Evolutionary conservation across 2,329 filamentous ascomycete species (phyloP).

Genomic region (Lasiodiplodia theobromae): DNA sequence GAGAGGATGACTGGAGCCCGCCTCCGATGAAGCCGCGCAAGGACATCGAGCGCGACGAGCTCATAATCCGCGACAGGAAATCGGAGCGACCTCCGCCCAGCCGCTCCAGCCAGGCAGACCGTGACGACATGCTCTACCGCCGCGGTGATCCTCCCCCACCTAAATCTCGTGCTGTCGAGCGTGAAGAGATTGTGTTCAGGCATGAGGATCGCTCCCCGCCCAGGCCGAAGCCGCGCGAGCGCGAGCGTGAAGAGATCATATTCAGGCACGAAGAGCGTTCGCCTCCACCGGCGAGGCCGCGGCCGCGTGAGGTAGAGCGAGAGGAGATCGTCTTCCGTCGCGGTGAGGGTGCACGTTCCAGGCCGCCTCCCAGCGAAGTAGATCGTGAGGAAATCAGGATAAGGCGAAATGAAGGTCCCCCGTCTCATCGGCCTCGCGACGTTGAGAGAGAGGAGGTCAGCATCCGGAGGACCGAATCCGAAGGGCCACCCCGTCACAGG

Average conservation of each 20-base stretch:
- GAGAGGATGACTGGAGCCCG: slow-evolving; percentile 44
- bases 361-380: slow-evolving; percentile 44
- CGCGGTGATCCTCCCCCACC: slow-evolving; percentile 35
- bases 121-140: slow-evolving; percentile 49
- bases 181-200: slow-evolving; percentile 33
- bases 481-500: slow-evolving; percentile 34
- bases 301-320: slow-evolving; percentile 41
- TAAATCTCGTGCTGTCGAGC: slow-evolving; percentile 38
- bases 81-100: slow-evolving; percentile 36
- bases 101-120: slow-evolving; percentile 36
- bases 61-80: slow-evolving; percentile 38
- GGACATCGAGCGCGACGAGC: slow-evolving; percentile 51
- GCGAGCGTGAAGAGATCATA: slow-evolving; percentile 34
- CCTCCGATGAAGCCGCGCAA: slow-evolving; percentile 41
- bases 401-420: slow-evolving; percentile 46
- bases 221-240: slow-evolving; percentile 40
- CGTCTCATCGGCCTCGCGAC: slow-evolving; percentile 35
- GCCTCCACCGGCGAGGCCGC: slow-evolving; percentile 17
- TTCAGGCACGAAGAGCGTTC: slow-evolving; percentile 28
- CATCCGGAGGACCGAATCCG: slow-evolving; percentile 42
- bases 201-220: slow-evolving; percentile 35
- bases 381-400: slow-evolving; percentile 59
- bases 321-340: slow-evolving; percentile 54
- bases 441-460: slow-evolving; percentile 52
- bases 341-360: slow-evolving; percentile 45